A percentile compares a stretch with the other conserved stretches of the same genome.
Conservation (phyloP, 257 asterid genomes). For the Penstemon davidsonii region DNA sequence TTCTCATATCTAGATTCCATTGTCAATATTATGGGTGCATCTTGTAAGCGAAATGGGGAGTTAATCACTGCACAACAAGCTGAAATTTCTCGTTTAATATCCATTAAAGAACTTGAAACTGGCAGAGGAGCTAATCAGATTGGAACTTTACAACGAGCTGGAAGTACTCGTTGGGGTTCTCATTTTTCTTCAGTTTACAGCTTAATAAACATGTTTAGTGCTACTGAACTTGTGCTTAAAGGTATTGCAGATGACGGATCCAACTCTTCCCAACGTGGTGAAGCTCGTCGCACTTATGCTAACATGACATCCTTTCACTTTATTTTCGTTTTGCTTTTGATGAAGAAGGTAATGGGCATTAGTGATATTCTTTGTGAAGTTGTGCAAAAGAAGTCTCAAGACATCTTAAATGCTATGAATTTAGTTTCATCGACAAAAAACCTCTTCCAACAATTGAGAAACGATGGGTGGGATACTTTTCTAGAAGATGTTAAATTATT, state of each 20-base stretch:
- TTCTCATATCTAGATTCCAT: neutral
- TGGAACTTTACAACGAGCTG: neutral
- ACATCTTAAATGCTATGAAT: neutral
- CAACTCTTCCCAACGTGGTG: neutral
- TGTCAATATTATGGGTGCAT: neutral
- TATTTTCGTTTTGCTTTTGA: conserved; percentile 1
- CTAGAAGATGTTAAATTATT: neutral
- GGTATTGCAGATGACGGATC: neutral
- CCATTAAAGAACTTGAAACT: neutral
- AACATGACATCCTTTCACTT: neutral
- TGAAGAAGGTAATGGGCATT: neutral
- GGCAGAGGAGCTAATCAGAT: neutral
- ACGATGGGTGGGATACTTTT: neutral
- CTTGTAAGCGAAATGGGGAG: neutral
- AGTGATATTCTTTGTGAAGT: neutral
- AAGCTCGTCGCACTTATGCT: neutral
- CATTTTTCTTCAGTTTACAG: neutral
- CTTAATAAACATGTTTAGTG: neutral
- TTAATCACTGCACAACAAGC: too few relatives aligned
- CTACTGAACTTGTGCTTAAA: neutral
- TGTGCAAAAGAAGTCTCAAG: neutral
- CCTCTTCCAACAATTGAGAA: neutral
- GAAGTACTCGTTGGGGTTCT: neutral
- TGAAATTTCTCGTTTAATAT: too few relatives aligned
- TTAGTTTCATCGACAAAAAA: neutral